Percentiles rank a stretch among this genome's conserved stretches.
Evolutionary conservation across 2,329 filamentous ascomycete species (phyloP).

Genomic region (Apiospora koreana): DNA sequence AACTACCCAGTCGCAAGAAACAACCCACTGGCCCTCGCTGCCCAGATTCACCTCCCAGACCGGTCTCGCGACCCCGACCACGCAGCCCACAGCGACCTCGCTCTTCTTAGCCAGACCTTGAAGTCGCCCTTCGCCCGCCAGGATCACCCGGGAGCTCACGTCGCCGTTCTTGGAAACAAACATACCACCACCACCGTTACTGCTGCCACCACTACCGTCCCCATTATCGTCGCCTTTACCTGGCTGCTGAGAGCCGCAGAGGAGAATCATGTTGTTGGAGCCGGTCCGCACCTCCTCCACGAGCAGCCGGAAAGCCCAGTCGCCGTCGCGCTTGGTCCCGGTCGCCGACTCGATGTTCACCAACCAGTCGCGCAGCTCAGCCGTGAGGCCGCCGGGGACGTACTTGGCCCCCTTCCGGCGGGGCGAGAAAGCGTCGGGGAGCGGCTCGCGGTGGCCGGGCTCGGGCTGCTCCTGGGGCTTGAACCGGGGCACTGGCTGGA

Average conservation of each 20-base stretch:
- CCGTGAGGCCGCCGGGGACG: slow-evolving; percentile 41
- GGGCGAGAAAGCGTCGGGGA: slow-evolving; percentile 42
- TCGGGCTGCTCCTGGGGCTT: slow-evolving; percentile 28
- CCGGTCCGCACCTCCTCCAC: slow-evolving; percentile 26
- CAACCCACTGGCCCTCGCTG: slow-evolving; percentile 32
- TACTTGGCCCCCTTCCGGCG: slow-evolving; percentile 36
- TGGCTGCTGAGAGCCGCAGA: slow-evolving; percentile 20
- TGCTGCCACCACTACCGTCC: not conserved
- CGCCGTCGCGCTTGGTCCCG: slow-evolving; percentile 20
- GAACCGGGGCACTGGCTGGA: slow-evolving; percentile 40
- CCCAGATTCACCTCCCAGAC: slow-evolving; percentile 38
- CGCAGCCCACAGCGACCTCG: slow-evolving; percentile 26
- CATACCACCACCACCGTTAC: not conserved
- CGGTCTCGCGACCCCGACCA: slow-evolving; percentile 36
- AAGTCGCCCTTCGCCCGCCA: slow-evolving; percentile 30
- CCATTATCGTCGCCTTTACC: not conserved
- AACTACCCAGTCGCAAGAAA: slow-evolving; percentile 40
- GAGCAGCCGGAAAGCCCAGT: slow-evolving; percentile 23
- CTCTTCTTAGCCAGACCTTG: slow-evolving; percentile 28
- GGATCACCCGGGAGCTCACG: slow-evolving; percentile 22
- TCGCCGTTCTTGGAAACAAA: not conserved
- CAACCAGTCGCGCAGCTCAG: slow-evolving; percentile 45
- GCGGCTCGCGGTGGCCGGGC: slow-evolving; percentile 25
- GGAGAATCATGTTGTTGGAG: slow-evolving; percentile 32
- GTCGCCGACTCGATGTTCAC: slow-evolving; percentile 40